Evolutionary conservation across 768 basidiomycete species (phyloP).

Genomic region (Hypholoma fasciculare): DNA sequence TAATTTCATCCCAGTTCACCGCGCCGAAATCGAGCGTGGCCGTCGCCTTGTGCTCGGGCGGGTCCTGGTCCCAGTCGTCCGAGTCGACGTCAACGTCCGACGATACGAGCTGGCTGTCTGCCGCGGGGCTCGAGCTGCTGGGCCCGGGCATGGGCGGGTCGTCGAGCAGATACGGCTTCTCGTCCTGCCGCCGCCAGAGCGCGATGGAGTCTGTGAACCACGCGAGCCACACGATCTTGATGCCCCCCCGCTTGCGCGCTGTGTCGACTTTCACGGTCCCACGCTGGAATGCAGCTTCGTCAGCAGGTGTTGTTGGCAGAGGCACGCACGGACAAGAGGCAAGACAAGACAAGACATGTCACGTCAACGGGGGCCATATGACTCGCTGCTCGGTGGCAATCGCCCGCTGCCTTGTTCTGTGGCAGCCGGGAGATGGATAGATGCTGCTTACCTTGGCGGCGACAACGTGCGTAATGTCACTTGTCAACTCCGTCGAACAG

Average conservation of each 20-base stretch:
- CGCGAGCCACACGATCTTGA: slow-evolving; percentile 82
- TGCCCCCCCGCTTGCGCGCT: slow-evolving; percentile 72
- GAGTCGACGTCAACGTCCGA: slow-evolving; percentile 67
- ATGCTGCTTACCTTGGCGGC: slow-evolving; percentile 68
- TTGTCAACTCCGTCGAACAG: slow-evolving; percentile 68
- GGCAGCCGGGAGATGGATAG: neutral
- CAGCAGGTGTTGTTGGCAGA: neutral
- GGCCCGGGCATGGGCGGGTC: slow-evolving; percentile 40
- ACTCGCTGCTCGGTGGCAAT: neutral
- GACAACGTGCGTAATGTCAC: slow-evolving; percentile 84
- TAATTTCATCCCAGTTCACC: slow-evolving; percentile 82
- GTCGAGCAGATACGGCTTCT: slow-evolving; percentile 74
- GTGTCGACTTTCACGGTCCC: slow-evolving; percentile 91
- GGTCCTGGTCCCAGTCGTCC: slow-evolving; percentile 64
- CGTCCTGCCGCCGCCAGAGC: slow-evolving; percentile 84
- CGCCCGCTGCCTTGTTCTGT: neutral
- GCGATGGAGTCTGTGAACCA: slow-evolving; percentile 92
- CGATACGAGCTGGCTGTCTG: slow-evolving; percentile 35
- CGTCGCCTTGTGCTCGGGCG: slow-evolving; percentile 27
- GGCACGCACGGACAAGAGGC: neutral
- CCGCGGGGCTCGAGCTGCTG: slow-evolving; percentile 34
- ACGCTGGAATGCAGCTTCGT: slow-evolving; percentile 42
- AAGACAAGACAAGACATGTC: neutral
- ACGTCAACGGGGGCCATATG: neutral
- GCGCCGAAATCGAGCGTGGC: slow-evolving; percentile 51